Conservation (phyloP, 140 eudicot genomes). For the Stevia rebaudiana region DNA sequence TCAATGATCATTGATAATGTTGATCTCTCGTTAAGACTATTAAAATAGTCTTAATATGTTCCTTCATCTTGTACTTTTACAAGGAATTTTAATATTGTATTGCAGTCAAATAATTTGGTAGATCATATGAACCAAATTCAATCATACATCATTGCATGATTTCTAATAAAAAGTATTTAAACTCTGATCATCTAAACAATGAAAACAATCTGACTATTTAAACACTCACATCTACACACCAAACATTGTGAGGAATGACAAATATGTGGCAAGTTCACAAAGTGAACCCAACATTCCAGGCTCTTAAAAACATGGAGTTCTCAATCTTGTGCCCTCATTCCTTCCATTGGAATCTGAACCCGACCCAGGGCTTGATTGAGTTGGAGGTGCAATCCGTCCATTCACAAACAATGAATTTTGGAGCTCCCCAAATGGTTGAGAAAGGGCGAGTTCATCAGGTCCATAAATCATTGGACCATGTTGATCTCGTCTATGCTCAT, state of each 20-base stretch:
- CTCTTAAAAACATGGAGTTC: slow-evolving; percentile 30
- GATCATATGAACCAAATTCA: neutral
- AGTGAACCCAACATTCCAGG: slow-evolving; percentile 8
- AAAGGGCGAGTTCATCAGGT: slow-evolving; percentile 41
- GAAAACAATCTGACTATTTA: neutral
- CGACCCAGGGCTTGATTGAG: slow-evolving; percentile 35
- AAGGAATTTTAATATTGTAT: too few species aligned
- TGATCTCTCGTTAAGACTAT: too few species aligned
- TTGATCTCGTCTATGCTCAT: slow-evolving; percentile 34
- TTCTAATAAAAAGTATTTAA: neutral
- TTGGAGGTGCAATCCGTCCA: slow-evolving; percentile 67
- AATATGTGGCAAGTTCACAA: neutral
- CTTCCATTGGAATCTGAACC: slow-evolving; percentile 33
- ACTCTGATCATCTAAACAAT: neutral
- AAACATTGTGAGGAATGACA: slow-evolving; percentile 10
- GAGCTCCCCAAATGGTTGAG: slow-evolving; percentile 42
- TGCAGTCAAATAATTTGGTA: too few species aligned
- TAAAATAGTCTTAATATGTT: too few species aligned
- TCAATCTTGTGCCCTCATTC: slow-evolving; percentile 25
- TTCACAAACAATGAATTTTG: slow-evolving; percentile 57
- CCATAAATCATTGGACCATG: slow-evolving; percentile 33
- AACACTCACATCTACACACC: slow-evolving; percentile 14
- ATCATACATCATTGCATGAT: too few species aligned
- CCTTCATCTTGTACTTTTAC: too few species aligned
- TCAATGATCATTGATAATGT: too few species aligned